phyloP scores from a whole-genome alignment of 2,329 filamentous ascomycete genomes.

The Teratosphaeria pseudoeucalypti region DNA sequence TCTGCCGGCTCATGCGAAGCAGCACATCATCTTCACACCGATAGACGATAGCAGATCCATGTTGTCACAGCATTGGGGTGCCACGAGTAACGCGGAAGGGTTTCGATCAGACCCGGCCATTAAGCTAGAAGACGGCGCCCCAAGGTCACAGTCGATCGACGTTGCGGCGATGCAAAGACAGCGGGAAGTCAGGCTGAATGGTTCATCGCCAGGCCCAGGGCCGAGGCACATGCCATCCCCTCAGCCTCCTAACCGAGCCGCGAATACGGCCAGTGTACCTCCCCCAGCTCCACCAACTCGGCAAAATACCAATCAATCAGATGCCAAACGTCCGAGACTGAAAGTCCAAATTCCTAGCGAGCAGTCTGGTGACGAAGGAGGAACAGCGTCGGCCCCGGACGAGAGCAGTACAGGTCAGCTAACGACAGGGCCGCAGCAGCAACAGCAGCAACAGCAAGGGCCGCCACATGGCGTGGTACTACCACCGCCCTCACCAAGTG shows the following conservation, averaged over 20 bases:
- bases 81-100: constrained; percentile 44
- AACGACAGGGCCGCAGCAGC: constrained; percentile 6
- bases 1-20: constrained; percentile 48
- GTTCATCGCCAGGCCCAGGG: constrained; percentile 47
- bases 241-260: constrained; percentile 38
- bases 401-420: constrained; percentile 54
- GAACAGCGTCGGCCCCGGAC: constrained; percentile 50
- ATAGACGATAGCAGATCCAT: constrained; percentile 90
- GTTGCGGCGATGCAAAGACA: constrained; percentile 45
- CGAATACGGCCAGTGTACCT: constrained; percentile 52
- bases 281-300: constrained; percentile 37
- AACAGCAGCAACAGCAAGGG: constrained; percentile 9
- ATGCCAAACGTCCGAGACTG: constrained; percentile 66
- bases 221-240: constrained; percentile 18
- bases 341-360: constrained; percentile 95
- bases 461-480: constrained; percentile 58
- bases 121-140: constrained; percentile 32
- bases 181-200: constrained; percentile 27
- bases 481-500: constrained; percentile 85
- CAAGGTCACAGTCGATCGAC: constrained; percentile 56
- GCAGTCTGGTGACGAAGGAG: constrained; percentile 62
- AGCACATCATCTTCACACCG: constrained; percentile 91
- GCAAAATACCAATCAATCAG: constrained; percentile 62
- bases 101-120: constrained; percentile 34
- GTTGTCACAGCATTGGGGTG: constrained; percentile 63